Percentiles rank a stretch among this genome's conserved stretches.
Conservation (phyloP, 768 basidiomycete genomes). For the Polyporus arcularius region DNA sequence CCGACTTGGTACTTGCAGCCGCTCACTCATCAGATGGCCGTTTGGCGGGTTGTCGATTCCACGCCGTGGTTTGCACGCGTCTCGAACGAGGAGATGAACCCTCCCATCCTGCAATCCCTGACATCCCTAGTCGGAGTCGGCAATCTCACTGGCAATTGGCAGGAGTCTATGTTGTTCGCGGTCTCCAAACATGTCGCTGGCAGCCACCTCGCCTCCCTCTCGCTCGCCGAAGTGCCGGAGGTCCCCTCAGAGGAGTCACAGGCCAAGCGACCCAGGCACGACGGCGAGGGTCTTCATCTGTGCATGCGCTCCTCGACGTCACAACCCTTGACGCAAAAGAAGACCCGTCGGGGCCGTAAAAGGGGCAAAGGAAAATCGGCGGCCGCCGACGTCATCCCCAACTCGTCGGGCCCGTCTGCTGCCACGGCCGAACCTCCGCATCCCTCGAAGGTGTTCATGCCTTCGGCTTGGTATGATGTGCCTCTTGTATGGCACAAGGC, state of each 20-base stretch:
- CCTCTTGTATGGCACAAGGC: background rate
- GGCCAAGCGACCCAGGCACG: background rate
- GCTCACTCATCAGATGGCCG: background rate
- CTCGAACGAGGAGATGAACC: too few relatives aligned
- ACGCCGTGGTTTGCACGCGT: too few relatives aligned
- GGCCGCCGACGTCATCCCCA: too few relatives aligned
- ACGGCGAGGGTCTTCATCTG: background rate
- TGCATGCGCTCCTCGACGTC: background rate
- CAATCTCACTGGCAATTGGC: background rate
- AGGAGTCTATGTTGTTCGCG: background rate
- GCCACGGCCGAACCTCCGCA: background rate
- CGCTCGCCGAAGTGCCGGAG: background rate
- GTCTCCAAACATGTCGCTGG: background rate
- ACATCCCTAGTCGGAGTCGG: background rate
- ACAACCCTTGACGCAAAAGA: background rate
- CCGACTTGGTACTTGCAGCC: constrained; percentile 6
- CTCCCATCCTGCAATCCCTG: background rate
- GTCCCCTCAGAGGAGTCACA: too few relatives aligned
- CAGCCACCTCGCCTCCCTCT: background rate
- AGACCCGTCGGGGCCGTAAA: background rate
- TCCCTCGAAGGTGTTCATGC: background rate
- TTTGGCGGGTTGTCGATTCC: background rate
- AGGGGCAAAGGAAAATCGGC: background rate
- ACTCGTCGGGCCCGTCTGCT: too few relatives aligned
- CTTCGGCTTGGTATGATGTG: background rate